These are phyloP conservation scores for Colletotrichum orbiculare DNA, from an alignment of 2,329 filamentous ascomycete species.

Conservation along the genomic window DNA sequence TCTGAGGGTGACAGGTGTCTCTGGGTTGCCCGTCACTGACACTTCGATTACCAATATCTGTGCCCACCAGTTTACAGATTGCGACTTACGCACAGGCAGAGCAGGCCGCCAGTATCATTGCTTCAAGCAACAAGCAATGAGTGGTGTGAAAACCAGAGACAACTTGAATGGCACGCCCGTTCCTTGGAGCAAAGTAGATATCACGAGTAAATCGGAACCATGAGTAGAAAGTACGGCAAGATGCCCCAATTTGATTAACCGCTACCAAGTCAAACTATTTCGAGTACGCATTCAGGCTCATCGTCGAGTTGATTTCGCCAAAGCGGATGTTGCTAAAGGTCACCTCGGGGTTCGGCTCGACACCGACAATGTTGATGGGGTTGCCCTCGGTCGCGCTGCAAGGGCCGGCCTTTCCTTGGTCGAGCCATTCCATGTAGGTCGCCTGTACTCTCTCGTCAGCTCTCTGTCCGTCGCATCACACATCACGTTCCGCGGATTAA, in stretches of 20 bases:
- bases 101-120: constrained; percentile 68
- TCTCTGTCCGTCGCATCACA: too few relatives aligned
- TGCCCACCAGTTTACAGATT: constrained; percentile 60
- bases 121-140: neutral
- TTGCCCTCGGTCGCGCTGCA: constrained; percentile 65
- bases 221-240: too few relatives aligned
- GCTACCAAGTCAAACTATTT: constrained; percentile 43
- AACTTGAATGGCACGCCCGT: constrained; percentile 38
- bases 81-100: constrained; percentile 67
- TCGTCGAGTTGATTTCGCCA: constrained; percentile 60
- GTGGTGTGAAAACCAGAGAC: constrained; percentile 16
- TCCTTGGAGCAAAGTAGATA: constrained; percentile 39
- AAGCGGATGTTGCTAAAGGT: constrained; percentile 67
- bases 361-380: constrained; percentile 57
- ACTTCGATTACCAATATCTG: constrained; percentile 47
- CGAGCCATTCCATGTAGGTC: constrained; percentile 68
- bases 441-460: constrained; percentile 38
- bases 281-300: constrained; percentile 15
- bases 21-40: constrained; percentile 50
- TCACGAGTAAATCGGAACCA: too few relatives aligned
- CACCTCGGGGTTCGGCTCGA: constrained; percentile 60
- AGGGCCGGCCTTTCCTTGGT: constrained; percentile 61
- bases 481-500: too few relatives aligned
- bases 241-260: too few relatives aligned
- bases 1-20: constrained; percentile 50